Percentiles rank a stretch among this genome's conserved stretches.
Conservation (phyloP, 1,284 basidiomycete genomes). For the Apiotrichum sp. region DNA sequence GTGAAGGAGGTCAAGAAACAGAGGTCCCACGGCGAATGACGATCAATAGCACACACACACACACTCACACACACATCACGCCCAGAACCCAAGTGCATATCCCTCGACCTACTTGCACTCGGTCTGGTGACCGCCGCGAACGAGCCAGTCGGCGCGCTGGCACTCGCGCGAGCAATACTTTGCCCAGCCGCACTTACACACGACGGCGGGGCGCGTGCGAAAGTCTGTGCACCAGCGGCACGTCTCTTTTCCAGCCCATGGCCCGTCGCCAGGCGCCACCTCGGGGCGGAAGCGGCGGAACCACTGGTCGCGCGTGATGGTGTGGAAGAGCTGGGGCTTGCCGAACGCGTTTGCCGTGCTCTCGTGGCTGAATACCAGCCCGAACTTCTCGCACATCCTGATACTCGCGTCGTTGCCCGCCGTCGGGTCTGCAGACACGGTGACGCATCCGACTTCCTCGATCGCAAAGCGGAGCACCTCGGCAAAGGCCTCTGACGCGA, state of each 20-base stretch:
- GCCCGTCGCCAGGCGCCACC: constrained; percentile 9
- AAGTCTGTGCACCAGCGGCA: constrained; percentile 43
- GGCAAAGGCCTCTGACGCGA: constrained; percentile 43
- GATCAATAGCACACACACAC: too few species aligned
- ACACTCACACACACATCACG: too few species aligned
- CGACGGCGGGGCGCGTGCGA: constrained; percentile 15
- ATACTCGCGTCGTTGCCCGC: constrained; percentile 35
- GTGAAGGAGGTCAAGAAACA: too few species aligned
- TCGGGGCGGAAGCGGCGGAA: constrained; percentile 22
- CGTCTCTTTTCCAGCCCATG: constrained; percentile 31
- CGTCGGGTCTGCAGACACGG: constrained; percentile 33
- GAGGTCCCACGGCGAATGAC: too few species aligned
- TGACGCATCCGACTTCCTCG: constrained; percentile 35
- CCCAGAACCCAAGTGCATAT: too few species aligned
- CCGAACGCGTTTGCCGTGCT: constrained; percentile 20
- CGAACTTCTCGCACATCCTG: constrained; percentile 31
- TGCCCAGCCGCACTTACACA: constrained; percentile 38
- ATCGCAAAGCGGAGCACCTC: constrained; percentile 42
- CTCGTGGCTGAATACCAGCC: constrained; percentile 27
- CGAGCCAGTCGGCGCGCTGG: constrained; percentile 39
- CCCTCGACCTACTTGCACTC: constrained; percentile 22
- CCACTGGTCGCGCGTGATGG: constrained; percentile 36
- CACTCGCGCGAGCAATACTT: constrained; percentile 43
- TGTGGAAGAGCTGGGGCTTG: constrained; percentile 36
- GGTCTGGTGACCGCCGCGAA: constrained; percentile 28